Evolutionary conservation across 805 yeast genomes (phyloP).

Genomic region (Metschnikowia gelsemii): DNA sequence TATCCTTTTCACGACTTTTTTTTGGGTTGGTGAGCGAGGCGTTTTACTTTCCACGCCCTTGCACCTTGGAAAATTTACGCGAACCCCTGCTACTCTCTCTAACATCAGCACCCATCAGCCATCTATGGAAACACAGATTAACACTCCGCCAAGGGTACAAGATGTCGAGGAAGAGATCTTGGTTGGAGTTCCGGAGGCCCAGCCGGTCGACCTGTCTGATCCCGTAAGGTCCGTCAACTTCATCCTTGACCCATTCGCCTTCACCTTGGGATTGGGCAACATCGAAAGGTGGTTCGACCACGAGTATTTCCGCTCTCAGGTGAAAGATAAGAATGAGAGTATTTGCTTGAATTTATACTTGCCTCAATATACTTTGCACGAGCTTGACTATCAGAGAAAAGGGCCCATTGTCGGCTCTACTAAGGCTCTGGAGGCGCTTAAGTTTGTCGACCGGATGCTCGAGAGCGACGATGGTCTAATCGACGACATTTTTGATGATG

Average conservation of each 20-base stretch:
- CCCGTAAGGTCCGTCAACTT: constrained; percentile 31
- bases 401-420: constrained; percentile 55
- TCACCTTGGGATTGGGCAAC: constrained; percentile 67
- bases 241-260: constrained; percentile 65
- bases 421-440: constrained; percentile 65
- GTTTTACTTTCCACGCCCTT: not conserved
- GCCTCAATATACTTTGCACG: constrained; percentile 46
- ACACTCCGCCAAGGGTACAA: constrained; percentile 8
- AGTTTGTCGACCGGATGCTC: constrained; percentile 52
- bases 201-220: not conserved
- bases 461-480: constrained; percentile 22
- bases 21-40: not conserved
- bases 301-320: constrained; percentile 30
- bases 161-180: constrained; percentile 6
- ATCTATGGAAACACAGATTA: constrained; percentile 11
- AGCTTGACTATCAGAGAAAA: constrained; percentile 29
- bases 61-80: constrained; percentile 8
- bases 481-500: constrained; percentile 1
- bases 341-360: constrained; percentile 42
- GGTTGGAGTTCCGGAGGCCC: not conserved
- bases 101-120: constrained; percentile 6
- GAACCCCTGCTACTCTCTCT: not conserved
- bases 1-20: too few species aligned
- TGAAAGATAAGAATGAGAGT: constrained; percentile 19
- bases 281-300: constrained; percentile 60